These are phyloP conservation scores for Pseudomonodictys pantanalensis DNA, from an alignment of 495 filamentous ascomycete genomes.

Conservation along the genomic window DNA sequence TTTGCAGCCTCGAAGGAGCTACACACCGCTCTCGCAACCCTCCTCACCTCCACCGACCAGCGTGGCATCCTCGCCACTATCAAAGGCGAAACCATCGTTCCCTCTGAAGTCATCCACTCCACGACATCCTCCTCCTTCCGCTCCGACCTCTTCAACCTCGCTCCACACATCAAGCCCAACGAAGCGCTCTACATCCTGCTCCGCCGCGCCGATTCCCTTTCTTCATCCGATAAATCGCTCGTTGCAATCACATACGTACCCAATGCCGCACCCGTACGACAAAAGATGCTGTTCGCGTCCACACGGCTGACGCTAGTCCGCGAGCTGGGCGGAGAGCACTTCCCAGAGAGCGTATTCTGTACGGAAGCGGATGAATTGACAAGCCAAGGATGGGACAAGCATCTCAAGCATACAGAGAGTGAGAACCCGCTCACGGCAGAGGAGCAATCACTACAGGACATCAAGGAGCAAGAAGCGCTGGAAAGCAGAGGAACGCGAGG, in stretches of 20 bases:
- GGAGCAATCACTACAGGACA: conserved; percentile 72
- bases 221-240: conserved; percentile 52
- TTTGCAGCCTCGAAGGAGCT: conserved; percentile 78
- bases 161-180: conserved; percentile 65
- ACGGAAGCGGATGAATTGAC: conserved; percentile 72
- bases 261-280: conserved; percentile 80
- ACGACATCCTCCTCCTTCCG: conserved; percentile 56
- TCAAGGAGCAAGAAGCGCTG: conserved; percentile 76
- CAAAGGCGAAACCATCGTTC: conserved; percentile 67
- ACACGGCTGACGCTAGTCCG: conserved; percentile 79
- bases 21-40: conserved; percentile 70
- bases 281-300: conserved; percentile 93
- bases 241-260: conserved; percentile 88
- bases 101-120: conserved; percentile 57
- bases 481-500: conserved; percentile 67
- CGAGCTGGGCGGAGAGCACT: conserved; percentile 86
- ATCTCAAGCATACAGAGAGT: conserved; percentile 62
- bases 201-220: conserved; percentile 48
- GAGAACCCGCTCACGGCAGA: conserved; percentile 82
- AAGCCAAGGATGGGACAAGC: conserved; percentile 68
- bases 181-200: conserved; percentile 82
- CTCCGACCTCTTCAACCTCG: conserved; percentile 58
- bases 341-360: conserved; percentile 72
- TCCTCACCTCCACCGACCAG: conserved; percentile 60
- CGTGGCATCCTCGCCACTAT: conserved; percentile 85